Base-by-base conservation (phyloP, 2,329 filamentous ascomycete species). In the Phyllosticta citriasiana region DNA sequence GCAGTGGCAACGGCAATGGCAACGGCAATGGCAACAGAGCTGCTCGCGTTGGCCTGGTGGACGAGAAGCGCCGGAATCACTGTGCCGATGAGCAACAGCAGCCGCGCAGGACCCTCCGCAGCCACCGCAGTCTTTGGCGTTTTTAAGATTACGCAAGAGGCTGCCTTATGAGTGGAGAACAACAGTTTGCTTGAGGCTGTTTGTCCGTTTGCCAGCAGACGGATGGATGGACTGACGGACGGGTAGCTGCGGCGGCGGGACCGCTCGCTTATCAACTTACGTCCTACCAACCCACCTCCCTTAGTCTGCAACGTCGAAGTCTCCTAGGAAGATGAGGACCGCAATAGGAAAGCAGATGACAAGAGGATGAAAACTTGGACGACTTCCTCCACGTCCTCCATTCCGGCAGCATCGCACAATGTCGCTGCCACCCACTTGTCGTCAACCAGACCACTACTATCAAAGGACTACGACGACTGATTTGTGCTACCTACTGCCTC, bases 31-130 rank as follows among this genome's bases (percentile, higher is more conserved):
- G 14, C 40, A n/a, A 30, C 27, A 40, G 53, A 55, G 54, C 40
- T 52, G 12, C 26, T 52, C 40, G 66, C 40, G 58, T 59, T 12
- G 57, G 70, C 75, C n/a, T 71, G 72, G n/a, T 71, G 66, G 63
- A 64, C 25, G 60, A 40, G 33, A 40, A 47, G 61, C 53, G 61
- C 59, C 19, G 50, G 53, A n/a, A 61, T 54, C 8, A 27, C 35
- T 53, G 35, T 9, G 52, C 14, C n/a, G 14, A 57, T 7, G 24
- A 55, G 6, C 26, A 27, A 56, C 52, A 33, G 33, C 22, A 47
- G 40, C 40, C 16, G 6, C 40, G 55, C 19, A 53, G 53, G 27
- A 19, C 47, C 19, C 54, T 61, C 40, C 50, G 59, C 40, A 57
- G 54, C 47, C 59, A 57, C 53, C 54, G 59, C 27, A 61, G 59